Percentiles rank a stretch among this genome's conserved stretches.
Conservation (phyloP, 2,329 filamentous ascomycete species). For the Paecilomyces niveus region DNA sequence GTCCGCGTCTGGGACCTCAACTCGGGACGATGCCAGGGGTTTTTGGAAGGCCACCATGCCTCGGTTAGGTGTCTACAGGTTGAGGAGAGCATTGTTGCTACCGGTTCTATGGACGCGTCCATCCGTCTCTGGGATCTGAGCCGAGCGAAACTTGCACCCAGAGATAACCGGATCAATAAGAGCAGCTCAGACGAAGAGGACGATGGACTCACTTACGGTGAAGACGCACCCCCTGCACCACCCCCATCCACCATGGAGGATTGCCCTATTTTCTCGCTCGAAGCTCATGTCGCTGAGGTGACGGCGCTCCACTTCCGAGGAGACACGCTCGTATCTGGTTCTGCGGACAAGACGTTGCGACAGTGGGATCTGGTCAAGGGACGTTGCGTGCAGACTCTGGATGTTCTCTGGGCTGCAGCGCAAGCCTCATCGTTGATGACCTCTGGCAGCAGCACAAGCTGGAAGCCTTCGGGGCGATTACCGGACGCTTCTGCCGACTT, state of each 20-base stretch:
- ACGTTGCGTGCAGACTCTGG: slow-evolving; percentile 93
- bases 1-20: slow-evolving; percentile 96
- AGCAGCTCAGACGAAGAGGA: slow-evolving; percentile 44
- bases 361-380: slow-evolving; percentile 98
- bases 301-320: slow-evolving; percentile 88
- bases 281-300: slow-evolving; percentile 88
- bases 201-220: slow-evolving; percentile 64
- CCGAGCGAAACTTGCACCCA: slow-evolving; percentile 73
- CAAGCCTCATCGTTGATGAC: slow-evolving; percentile 69
- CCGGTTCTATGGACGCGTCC: slow-evolving; percentile 88
- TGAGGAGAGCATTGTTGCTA: slow-evolving; percentile 90
- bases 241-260: slow-evolving; percentile 73
- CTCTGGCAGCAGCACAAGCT: slow-evolving; percentile 48
- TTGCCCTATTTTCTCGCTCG: slow-evolving; percentile 79
- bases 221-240: slow-evolving; percentile 62
- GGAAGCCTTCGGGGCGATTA: slow-evolving; percentile 62
- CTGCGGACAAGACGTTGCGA: slow-evolving; percentile 90
- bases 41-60: slow-evolving; percentile 87
- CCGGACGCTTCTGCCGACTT: slow-evolving; percentile 72
- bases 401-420: slow-evolving; percentile 96
- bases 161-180: slow-evolving; percentile 47
- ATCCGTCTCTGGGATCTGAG: slow-evolving; percentile 93
- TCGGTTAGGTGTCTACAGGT: slow-evolving; percentile 90
- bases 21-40: slow-evolving; percentile 81
- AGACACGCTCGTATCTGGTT: slow-evolving; percentile 87